These are phyloP conservation scores for Phytophthora meadii DNA, from an alignment of 352 stramenopile species.

Conservation along the genomic window DNA sequence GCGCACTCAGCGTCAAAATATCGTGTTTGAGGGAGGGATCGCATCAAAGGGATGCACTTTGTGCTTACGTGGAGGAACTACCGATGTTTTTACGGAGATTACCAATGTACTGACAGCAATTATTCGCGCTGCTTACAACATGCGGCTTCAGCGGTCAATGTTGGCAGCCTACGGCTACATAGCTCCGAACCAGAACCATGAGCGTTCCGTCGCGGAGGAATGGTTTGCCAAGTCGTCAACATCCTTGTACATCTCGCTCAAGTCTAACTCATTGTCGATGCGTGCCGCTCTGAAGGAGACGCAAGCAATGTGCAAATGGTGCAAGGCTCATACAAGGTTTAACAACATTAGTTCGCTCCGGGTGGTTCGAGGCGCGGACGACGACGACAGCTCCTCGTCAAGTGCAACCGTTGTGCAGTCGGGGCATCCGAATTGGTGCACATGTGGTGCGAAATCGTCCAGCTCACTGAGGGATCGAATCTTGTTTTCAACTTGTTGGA, in stretches of 20 bases:
- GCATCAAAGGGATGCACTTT: constrained; percentile 81
- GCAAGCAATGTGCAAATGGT: constrained; percentile 85
- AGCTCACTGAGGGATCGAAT: constrained; percentile 70
- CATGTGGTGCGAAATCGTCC: constrained; percentile 69
- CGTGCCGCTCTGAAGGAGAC: constrained; percentile 82
- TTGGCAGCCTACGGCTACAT: constrained; percentile 70
- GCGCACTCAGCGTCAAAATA: constrained; percentile 79
- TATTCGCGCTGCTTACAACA: constrained; percentile 82
- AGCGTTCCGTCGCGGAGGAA: constrained; percentile 79
- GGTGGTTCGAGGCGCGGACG: constrained; percentile 36
- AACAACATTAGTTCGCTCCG: constrained; percentile 88
- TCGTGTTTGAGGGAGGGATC: constrained; percentile 86
- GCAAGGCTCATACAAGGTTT: constrained; percentile 82
- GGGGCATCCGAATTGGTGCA: constrained; percentile 51
- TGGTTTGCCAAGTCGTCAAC: constrained; percentile 84
- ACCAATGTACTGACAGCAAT: constrained; percentile 64
- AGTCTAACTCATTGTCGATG: constrained; percentile 88
- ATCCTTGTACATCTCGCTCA: constrained; percentile 85
- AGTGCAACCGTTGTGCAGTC: constrained; percentile 41
- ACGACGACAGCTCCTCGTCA: constrained; percentile 19
- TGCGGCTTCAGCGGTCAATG: constrained; percentile 73
- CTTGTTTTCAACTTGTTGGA: constrained; percentile 89
- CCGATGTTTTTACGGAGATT: constrained; percentile 74
- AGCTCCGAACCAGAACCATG: constrained; percentile 50
- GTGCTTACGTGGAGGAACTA: constrained; percentile 74